Evolutionary conservation across 352 stramenopile genomes (phyloP).

Genomic region (Globisporangium perplexum): DNA sequence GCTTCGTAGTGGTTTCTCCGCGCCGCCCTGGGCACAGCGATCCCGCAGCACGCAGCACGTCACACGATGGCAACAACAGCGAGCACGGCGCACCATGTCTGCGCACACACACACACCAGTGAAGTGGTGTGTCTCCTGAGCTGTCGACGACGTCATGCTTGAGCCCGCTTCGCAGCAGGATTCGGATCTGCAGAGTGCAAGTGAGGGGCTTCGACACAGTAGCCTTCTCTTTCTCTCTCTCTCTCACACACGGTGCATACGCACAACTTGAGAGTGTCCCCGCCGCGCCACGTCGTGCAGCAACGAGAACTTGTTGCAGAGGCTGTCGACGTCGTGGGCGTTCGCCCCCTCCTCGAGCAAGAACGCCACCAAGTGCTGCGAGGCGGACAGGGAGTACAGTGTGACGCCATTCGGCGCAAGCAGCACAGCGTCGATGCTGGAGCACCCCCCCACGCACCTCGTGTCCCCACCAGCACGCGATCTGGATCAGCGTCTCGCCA

Average conservation of each 20-base stretch:
- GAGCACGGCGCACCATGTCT: too few species aligned
- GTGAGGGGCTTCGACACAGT: background rate
- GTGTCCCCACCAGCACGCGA: conserved; percentile 68
- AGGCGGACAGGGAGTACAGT: background rate
- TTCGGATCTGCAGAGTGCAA: conserved; percentile 26
- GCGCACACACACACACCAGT: too few species aligned
- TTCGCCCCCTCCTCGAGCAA: conserved; percentile 58
- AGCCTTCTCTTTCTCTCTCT: too few species aligned
- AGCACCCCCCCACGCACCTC: conserved; percentile 15
- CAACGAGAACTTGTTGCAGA: conserved; percentile 55
- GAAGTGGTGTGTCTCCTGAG: conserved; percentile 51
- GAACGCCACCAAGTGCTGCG: conserved; percentile 42
- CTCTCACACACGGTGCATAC: background rate
- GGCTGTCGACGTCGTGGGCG: conserved; percentile 40
- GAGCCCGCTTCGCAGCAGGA: conserved; percentile 41
- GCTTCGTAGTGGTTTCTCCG: conserved; percentile 57
- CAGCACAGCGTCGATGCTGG: background rate
- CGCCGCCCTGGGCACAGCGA: conserved; percentile 29
- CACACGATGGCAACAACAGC: background rate
- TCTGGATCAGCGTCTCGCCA: conserved; percentile 57
- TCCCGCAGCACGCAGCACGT: too few species aligned
- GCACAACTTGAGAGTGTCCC: conserved; percentile 45
- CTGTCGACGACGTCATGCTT: conserved; percentile 34
- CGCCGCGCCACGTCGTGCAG: conserved; percentile 58
- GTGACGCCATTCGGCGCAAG: background rate